Base-by-base conservation (phyloP, 176 grass and related monocot species). In the Triticum urartu region DNA sequence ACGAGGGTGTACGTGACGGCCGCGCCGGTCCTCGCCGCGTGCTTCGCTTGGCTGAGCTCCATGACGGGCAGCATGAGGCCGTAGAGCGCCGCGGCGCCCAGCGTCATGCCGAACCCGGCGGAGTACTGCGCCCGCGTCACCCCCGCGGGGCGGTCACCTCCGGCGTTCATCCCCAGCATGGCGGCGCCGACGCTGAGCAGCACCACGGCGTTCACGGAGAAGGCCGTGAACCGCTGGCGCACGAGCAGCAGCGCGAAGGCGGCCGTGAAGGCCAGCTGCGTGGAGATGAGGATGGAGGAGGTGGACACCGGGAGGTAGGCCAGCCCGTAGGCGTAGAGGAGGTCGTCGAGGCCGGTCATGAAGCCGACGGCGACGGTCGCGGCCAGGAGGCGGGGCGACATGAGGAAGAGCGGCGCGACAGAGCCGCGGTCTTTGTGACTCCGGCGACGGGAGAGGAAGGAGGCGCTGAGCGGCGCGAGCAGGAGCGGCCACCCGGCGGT, bases 281-380 rank as follows among this genome's bases (percentile, higher is more conserved):
- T 95, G 15, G 95, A 98, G 75, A 90, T 59, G 38, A 98, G 87
- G 88, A 98, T 82, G 34, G 93, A 90, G 63, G 93, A 89, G 5
- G 95, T 95, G 38, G 95, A 98, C 6, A 98, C 93, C 9, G 95
- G 95, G 52, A 95, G 91, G 85, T 87, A 95, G 0, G 89, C 88
- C 21, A 93, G 7, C 0, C 91, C 92, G 58, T 91, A 97, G 52
- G 93, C 85, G 77, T 97, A 97, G 39, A 97, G 71, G 60, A 92
- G 90, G 79, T 95, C 77, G 75, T 90, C 92, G 22, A 91, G 11
- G 48, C 95, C 93, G 4, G 64, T 79, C 88, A 98, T 73, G 48
- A 98, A 9, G 52, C 95, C 93, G 79, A 95, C 32, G 68, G 5
- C 75, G 45, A 75, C 47, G 67, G 74, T 81, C 35, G 90, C 70